Base-by-base conservation (phyloP, 1,284 basidiomycete genomes). In the Agroathelia rolfsii region DNA sequence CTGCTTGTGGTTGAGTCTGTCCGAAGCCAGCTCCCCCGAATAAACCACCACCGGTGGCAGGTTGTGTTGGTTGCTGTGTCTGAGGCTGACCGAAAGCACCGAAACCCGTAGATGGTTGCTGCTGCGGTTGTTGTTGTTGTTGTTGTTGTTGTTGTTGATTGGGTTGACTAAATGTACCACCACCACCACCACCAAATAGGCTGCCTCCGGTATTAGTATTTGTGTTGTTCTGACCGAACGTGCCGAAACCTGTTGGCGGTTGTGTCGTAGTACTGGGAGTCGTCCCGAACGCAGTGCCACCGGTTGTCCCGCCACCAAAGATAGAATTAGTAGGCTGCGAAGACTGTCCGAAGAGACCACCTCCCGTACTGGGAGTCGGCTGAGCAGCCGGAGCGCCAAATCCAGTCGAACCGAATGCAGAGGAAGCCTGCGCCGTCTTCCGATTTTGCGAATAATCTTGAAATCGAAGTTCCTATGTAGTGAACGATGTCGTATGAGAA, bases 381-480 rank as follows among this genome's bases (percentile, higher is more conserved):
- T 55, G 57, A 6, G 59, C 47, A 30, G 53, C 46, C 22, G 51
- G 41, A 5, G 56, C 47, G 28, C 72, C 68, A 33, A 76, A 76
- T 3, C 58, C 52, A 27, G 53, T 52, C 11, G 57, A 46, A 12
- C 64, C 66, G 42, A 74, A 73, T 2, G 61, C 51, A 6, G 53
- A 50, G 12, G 51, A 41, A 11, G 61, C 41, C 14, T 42, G 25
- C 17, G 66, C 66, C 23, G 74, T 77, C 55, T 83, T 85, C n/a
- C 82, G 69, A 32, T 72, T 74, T 53, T 83, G 80, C 24, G 64
- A 56, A 41, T 85, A 86, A 47, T 85, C 81, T 67, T 85, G 81
- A 12, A 65, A 30, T 35, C 80, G 73, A 21, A 86, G 49, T 64
- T 85, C 81, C 80, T 84, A 35, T 26, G 9, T 27, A 10, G 19